These are phyloP conservation scores for Rasamsonia emersonii DNA, from an alignment of 2,329 filamentous ascomycete genomes.

Conservation along the genomic window DNA sequence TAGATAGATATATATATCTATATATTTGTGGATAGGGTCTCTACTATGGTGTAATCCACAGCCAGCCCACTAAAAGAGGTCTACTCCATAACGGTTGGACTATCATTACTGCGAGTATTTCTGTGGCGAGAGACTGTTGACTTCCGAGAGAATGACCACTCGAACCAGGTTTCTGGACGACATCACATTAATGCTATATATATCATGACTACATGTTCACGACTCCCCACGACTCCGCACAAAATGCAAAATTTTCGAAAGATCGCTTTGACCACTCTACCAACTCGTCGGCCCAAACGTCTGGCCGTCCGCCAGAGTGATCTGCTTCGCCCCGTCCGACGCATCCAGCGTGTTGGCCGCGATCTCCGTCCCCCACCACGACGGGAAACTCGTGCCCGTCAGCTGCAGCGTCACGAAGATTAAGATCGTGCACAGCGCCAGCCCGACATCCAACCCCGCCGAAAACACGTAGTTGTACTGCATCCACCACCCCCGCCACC, in stretches of 20 bases:
- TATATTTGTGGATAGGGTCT: no score
- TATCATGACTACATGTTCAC: no score
- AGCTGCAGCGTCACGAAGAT: constrained; percentile 62
- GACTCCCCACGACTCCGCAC: constrained; percentile 5
- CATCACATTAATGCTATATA: constrained; percentile 34
- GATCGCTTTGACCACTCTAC: not conserved
- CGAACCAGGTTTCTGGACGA: constrained; percentile 20
- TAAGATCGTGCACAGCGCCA: constrained; percentile 57
- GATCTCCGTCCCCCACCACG: constrained; percentile 62
- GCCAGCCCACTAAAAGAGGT: no score
- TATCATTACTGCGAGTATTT: constrained; percentile 11
- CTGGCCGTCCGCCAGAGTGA: constrained; percentile 43
- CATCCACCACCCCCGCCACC: constrained; percentile 65
- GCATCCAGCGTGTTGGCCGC: constrained; percentile 55
- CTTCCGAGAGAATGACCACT: not conserved
- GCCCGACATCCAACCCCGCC: constrained; percentile 60
- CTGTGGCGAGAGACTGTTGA: not conserved
- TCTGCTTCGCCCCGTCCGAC: constrained; percentile 50
- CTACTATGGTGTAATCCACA: no score
- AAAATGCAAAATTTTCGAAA: not conserved
- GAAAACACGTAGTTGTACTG: constrained; percentile 71
- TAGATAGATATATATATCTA: no score
- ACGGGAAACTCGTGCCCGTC: constrained; percentile 46
- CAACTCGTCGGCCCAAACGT: constrained; percentile 49
- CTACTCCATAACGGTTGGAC: no score